Conservation (phyloP, 2,329 filamentous ascomycete species). For the Ramularia endophylla region DNA sequence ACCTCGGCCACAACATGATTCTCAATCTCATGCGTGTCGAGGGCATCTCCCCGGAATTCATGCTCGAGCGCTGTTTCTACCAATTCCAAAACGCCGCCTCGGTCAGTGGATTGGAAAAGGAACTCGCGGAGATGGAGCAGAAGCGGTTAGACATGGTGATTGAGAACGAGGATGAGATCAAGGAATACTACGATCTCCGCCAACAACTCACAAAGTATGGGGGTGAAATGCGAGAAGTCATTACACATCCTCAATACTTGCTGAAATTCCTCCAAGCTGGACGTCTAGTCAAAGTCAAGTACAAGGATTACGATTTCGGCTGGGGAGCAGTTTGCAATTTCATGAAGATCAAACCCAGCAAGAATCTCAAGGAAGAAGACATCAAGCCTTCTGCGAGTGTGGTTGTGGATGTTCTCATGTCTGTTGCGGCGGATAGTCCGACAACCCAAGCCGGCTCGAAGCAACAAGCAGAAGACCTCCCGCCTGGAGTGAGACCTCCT, state of each 20-base stretch:
- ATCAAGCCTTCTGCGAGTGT: slow-evolving; percentile 69
- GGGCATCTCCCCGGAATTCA: slow-evolving; percentile 96
- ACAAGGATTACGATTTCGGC: slow-evolving; percentile 75
- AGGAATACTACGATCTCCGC: slow-evolving; percentile 88
- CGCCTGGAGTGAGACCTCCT: slow-evolving; percentile 56
- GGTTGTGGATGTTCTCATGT: slow-evolving; percentile 75
- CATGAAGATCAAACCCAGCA: slow-evolving; percentile 53
- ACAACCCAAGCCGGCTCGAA: slow-evolving; percentile 23
- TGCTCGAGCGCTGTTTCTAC: slow-evolving; percentile 97
- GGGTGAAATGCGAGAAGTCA: slow-evolving; percentile 84
- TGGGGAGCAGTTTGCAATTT: slow-evolving; percentile 88
- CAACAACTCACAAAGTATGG: slow-evolving; percentile 78
- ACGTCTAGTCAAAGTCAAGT: slow-evolving; percentile 80
- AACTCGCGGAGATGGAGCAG: slow-evolving; percentile 70
- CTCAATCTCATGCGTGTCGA: slow-evolving; percentile 95
- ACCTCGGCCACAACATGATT: slow-evolving; percentile 99
- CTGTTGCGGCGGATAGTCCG: slow-evolving; percentile 55
- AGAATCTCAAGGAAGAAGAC: slow-evolving; percentile 60
- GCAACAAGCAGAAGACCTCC: slow-evolving; percentile 49
- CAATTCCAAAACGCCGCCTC: slow-evolving; percentile 96
- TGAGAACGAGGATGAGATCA: slow-evolving; percentile 78
- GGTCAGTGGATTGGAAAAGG: slow-evolving; percentile 75
- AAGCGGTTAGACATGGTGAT: slow-evolving; percentile 70
- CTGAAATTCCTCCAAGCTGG: slow-evolving; percentile 79
- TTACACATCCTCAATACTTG: slow-evolving; percentile 85